phyloP scores from a whole-genome alignment of 345 rosid species.

The Populus deltoides region DNA sequence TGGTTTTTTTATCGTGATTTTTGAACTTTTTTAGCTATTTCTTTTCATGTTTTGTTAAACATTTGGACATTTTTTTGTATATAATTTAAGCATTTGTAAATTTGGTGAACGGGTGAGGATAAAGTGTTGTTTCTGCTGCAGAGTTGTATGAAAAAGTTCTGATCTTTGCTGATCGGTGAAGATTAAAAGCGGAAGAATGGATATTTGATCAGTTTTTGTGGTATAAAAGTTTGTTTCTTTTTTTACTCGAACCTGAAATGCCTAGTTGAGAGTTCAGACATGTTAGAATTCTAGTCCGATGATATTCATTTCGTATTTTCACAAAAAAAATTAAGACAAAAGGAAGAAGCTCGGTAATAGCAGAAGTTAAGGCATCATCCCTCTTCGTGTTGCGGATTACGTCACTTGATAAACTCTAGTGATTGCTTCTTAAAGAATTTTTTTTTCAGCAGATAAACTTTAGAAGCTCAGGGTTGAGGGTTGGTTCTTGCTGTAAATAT shows the following conservation, averaged over 20 bases:
- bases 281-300: neutral
- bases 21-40: neutral
- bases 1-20: neutral
- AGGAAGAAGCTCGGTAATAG: neutral
- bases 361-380: neutral
- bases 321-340: neutral
- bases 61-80: neutral
- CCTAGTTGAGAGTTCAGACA: neutral
- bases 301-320: neutral
- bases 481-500: neutral
- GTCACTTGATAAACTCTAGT: neutral
- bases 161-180: slow-evolving; percentile 19
- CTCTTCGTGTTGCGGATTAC: neutral
- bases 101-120: neutral
- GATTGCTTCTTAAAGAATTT: too few species aligned
- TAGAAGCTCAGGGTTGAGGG: neutral
- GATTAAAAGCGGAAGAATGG: slow-evolving; percentile 1
- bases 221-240: slow-evolving; percentile 1
- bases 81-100: too few species aligned
- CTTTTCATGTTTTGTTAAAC: neutral
- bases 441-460: too few species aligned
- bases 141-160: slow-evolving; percentile 4
- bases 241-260: neutral
- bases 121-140: slow-evolving; percentile 8
- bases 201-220: slow-evolving; percentile 8